Percentiles rank a stretch among this genome's conserved stretches.
phyloP scores from a whole-genome alignment of 345 rosid genomes.

The Isatis tinctoria region DNA sequence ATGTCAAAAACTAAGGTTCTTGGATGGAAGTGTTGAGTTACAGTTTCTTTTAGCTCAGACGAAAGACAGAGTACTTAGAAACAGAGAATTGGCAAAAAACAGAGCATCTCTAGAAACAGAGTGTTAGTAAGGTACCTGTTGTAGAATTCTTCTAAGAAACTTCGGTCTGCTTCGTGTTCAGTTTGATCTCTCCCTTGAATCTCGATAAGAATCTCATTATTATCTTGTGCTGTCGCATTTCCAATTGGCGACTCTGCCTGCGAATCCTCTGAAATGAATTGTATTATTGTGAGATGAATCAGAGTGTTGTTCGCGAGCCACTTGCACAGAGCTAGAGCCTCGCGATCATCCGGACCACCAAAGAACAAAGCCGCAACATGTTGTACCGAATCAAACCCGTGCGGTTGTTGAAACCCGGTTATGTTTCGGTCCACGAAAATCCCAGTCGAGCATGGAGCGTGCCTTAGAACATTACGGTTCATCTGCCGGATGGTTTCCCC shows the following conservation, averaged over 20 bases:
- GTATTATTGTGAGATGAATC: conserved; percentile 49
- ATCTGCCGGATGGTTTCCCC: conserved; percentile 54
- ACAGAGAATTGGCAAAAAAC: too few relatives aligned
- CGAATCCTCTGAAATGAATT: conserved; percentile 33
- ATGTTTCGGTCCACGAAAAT: conserved; percentile 62
- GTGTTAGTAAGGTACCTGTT: conserved; percentile 38
- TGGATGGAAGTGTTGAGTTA: too few relatives aligned
- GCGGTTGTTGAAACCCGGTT: conserved; percentile 72
- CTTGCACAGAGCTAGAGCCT: conserved; percentile 69
- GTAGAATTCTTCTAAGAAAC: conserved; percentile 55
- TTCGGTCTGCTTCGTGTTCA: conserved; percentile 49
- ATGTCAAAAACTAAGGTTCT: too few relatives aligned
- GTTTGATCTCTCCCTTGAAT: conserved; percentile 33
- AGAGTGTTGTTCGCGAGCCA: conserved; percentile 46
- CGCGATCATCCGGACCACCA: conserved; percentile 93
- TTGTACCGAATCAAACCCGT: conserved; percentile 46
- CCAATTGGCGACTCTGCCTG: conserved; percentile 5
- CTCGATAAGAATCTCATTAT: conserved; percentile 44
- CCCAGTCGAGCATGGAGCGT: conserved; percentile 82
- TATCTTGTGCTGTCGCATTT: conserved; percentile 1
- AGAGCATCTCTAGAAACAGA: not conserved
- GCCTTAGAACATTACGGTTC: conserved; percentile 69
- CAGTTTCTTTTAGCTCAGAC: not conserved
- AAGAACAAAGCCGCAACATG: conserved; percentile 67
- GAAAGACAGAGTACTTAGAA: not conserved